Base-by-base conservation (phyloP, 2,329 filamentous ascomycete genomes). In the Epichloe sp. region DNA sequence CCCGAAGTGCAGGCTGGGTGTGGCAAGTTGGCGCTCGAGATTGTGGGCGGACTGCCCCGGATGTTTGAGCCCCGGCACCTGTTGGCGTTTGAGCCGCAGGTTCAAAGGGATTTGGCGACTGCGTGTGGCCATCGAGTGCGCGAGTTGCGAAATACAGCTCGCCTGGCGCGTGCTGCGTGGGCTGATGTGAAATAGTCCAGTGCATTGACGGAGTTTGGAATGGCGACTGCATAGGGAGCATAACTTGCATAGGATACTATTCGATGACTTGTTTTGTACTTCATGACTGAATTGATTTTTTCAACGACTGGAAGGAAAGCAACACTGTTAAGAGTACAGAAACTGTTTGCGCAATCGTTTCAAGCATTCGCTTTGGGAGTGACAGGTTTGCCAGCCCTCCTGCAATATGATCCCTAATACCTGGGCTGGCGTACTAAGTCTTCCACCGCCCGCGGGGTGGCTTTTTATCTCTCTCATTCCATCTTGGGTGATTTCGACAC, bases 101-200 rank as follows among this genome's bases (percentile, higher is more conserved):
- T 78, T 43, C 66, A 72, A 53, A 66, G 73, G 4, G 69, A 76
- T 48, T 58, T 81, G 53, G 70, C 72, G 1, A 57, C 66, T 8
- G 76, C 76, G 1, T 78, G 76, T 47, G 78, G 77, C 2, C 76
- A 80, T 55, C 62, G 65, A 5, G 72, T 78, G 8, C 67, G 78
- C 44, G 75, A 77, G 53, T 68, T 80, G 44, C 68, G 78, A 45
- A 71, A 67, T 51, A 67, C 66, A 45, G 77, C 78, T 17, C 67
- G 76, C 49, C 56, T 62, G 52, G 75, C 77, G 4, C 69, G 75
- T 50, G 66, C 65, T 48, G 71, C 69, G 6, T 81, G 78, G 78
- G 65, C 63, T n/a, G 63, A 65, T 35, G 54, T 69, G 48, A 68
- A 63, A 49, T 63, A 44, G 40, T 49, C 26, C 44, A 40, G 42